These are phyloP conservation scores for Amauroascus niger DNA, from an alignment of 2,329 filamentous ascomycete species.

Conservation along the genomic window DNA sequence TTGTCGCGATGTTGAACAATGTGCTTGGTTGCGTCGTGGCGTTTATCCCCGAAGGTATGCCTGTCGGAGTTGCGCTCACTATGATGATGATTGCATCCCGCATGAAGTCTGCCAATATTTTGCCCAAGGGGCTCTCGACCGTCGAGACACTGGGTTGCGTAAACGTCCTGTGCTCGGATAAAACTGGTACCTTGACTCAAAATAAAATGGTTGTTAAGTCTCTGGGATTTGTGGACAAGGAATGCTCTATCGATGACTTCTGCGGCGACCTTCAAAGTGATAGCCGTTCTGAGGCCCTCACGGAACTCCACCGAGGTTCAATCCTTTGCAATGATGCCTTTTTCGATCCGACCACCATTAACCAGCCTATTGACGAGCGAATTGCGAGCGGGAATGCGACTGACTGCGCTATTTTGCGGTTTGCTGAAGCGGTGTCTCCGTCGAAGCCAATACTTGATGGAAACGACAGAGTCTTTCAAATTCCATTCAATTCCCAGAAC, in stretches of 20 bases:
- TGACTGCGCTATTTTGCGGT: conserved; percentile 62
- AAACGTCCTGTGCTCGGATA: conserved; percentile 43
- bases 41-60: conserved; percentile 68
- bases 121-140: conserved; percentile 71
- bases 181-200: conserved; percentile 44
- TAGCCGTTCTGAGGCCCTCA: conserved; percentile 35
- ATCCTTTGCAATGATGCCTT: conserved; percentile 66
- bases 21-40: conserved; percentile 65
- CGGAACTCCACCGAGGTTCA: conserved; percentile 53
- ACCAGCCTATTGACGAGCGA: conserved; percentile 51
- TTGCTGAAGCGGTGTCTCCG: conserved; percentile 48
- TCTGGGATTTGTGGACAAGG: conserved; percentile 48
- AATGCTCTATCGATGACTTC: conserved; percentile 43
- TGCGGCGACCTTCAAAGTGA: conserved; percentile 32
- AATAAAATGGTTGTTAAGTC: conserved; percentile 66
- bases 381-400: conserved; percentile 67
- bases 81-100: conserved; percentile 67
- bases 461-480: conserved; percentile 58
- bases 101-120: conserved; percentile 65
- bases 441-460: conserved; percentile 48
- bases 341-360: conserved; percentile 57
- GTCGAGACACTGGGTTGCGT: conserved; percentile 68
- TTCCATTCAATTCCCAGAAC: conserved; percentile 75
- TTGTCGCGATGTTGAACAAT: conserved; percentile 60
- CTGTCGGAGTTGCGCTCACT: conserved; percentile 59